Base-by-base conservation (phyloP, 2,329 filamentous ascomycete genomes). In the Xylaria sp. region DNA sequence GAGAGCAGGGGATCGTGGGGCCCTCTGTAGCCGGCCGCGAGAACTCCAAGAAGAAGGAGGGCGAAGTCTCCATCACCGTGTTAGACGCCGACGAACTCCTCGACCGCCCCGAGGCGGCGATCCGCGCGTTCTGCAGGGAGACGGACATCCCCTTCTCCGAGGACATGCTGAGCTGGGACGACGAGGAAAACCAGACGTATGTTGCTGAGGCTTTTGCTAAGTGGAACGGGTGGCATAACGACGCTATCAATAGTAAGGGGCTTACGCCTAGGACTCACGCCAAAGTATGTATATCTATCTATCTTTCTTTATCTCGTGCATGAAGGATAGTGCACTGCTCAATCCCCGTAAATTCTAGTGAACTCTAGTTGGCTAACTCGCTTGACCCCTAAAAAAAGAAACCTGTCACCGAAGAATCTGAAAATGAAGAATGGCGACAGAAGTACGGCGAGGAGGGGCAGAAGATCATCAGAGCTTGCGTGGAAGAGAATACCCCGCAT, bases 161-260 rank as follows among this genome's bases (percentile, higher is more conserved):
- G 0, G 84, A 88, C 15, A 97, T 98, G 94, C 85, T 99, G 71
- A 85, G 87, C 67, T 98, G 96, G 96, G 88, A 92, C 71, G 89
- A 91, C 34, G 89, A 91, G 62, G 91, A 92, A 72, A 90, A 91
- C 75, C 90, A 94, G 74, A 75, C 82, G 61, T 84, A 88, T 70
- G 95, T 94, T 2, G 85, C 87, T 73, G 86, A 89, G 72, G 90
- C 90, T 20, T 98, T 98, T 82, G 94, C 94, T 82, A 98, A 99
- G 84, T 98, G 96, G 96, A 92, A 90, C 74, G 96, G 96, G 12
- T 98, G 97, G 83, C 96, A 98, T 80, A 92, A 98, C 74, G 96
- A 98, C 84, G 96, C 94, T 15, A 93, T 98, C 75, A 86, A 92
- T 74, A 97, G 93, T 78, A 91, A 87, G 46, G 90, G 90, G 70